Evolutionary conservation across 2,329 filamentous ascomycete genomes (phyloP), one percentile per base, ranked within the genome.

Genomic region (Byssoonygena ceratinophila): DNA sequence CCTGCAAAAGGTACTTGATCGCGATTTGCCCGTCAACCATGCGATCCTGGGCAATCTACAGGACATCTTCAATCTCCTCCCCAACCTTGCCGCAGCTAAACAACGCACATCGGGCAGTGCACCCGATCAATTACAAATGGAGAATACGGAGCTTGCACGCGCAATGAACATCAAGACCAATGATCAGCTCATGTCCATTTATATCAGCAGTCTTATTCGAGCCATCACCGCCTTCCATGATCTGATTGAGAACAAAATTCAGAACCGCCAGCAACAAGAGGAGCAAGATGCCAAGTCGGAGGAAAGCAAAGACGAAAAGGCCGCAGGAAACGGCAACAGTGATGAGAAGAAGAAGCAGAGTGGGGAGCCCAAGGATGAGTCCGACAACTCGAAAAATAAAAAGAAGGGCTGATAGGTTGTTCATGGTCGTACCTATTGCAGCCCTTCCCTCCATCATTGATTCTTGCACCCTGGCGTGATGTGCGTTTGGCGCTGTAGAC

Each of bases 81-180:
- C 92, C 45, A 98, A 98, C 71, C 80, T 98, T 49, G 90, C 87
- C 8, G 94, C 89, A 34, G 87, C 91, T 27, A 77, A 80, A 54
- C 50, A 46, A 41, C 50, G 43, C 23, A 41, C 43, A 7, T 81
- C 86, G 4, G 56, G 64, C 52, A 82, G 83, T 39, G 77, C 75
- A 57, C 78, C 73, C 57, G 67, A 83, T 62, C 76, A 69, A 72
- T 71, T 74, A 36, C 68, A 73, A 29, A 69, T 75, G 11, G 80
- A 84, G 61, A 88, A 89, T 62, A 84, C 85, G 64, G 92, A 97
- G 69, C 77, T 98, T 51, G 85, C 89, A n/a, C 81, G 92, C 57
- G 90, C 92, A 32, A 95, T 98, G 89, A 94, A 88, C 72, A 82
- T 95, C 74, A 98, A 98, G 81, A 97, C 91, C 54, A 98, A 98